phyloP scores from a whole-genome alignment of 2,329 filamentous ascomycete genomes.

The Aotearoamyces nothofagi region DNA sequence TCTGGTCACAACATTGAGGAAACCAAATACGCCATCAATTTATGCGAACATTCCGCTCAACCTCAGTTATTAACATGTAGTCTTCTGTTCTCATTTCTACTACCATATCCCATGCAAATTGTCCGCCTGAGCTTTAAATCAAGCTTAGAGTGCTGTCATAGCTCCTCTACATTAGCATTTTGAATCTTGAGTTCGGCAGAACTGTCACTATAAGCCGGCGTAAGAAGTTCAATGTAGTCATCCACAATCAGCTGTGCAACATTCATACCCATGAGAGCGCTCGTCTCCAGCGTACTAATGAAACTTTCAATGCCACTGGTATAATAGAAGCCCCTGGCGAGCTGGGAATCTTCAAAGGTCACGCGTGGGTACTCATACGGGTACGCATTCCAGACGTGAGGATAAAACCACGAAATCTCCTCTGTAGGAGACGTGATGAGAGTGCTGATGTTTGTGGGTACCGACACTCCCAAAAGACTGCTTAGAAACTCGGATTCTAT shows the following conservation, averaged over 20 bases:
- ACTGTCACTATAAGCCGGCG: too few species aligned
- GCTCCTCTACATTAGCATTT: too few species aligned
- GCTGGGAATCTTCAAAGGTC: slow-evolving; percentile 67
- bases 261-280: slow-evolving; percentile 78
- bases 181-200: too few species aligned
- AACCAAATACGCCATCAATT: too few species aligned
- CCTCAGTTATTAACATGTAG: too few species aligned
- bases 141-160: too few species aligned
- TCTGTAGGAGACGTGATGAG: slow-evolving; percentile 7
- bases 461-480: slow-evolving; percentile 28
- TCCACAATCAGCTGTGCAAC: slow-evolving; percentile 59
- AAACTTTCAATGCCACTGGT: slow-evolving; percentile 77
- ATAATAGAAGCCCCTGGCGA: slow-evolving; percentile 55
- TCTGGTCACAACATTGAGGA: too few species aligned
- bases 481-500: slow-evolving; percentile 38
- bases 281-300: slow-evolving; percentile 97
- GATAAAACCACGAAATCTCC: slow-evolving; percentile 59
- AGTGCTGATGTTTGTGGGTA: slow-evolving; percentile 8
- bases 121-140: too few species aligned
- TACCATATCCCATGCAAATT: too few species aligned
- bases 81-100: too few species aligned
- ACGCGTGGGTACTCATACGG: slow-evolving; percentile 72
- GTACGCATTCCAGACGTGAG: slow-evolving; percentile 71
- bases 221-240: slow-evolving; percentile 35
- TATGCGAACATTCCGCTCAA: too few species aligned